Percentiles rank a stretch among this genome's conserved stretches.
Evolutionary conservation across 345 rosid species (phyloP).

Genomic region (Moricandia arvensis): DNA sequence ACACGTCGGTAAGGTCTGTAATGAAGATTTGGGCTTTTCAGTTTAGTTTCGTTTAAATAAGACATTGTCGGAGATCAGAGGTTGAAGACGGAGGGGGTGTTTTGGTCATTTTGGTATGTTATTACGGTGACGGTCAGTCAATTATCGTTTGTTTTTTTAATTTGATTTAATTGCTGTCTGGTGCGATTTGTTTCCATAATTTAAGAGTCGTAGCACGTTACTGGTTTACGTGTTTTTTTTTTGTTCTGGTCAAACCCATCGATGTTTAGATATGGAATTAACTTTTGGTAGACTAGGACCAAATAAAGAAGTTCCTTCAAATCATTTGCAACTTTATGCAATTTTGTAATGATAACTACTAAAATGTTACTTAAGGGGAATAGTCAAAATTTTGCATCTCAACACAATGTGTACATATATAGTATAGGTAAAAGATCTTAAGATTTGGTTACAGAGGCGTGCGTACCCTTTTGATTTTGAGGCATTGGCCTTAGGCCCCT

Average conservation of each 20-base stretch:
- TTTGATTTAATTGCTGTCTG: slow-evolving; percentile 6
- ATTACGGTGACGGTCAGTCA: not conserved
- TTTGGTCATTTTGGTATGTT: not conserved
- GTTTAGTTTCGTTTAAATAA: slow-evolving; percentile 18
- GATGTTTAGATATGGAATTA: not conserved
- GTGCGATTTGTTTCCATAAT: not conserved
- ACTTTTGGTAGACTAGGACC: not conserved
- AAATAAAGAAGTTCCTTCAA: not conserved
- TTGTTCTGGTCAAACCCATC: slow-evolving; percentile 12
- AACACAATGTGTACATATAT: not conserved
- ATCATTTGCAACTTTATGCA: not conserved
- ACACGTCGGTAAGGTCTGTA: slow-evolving; percentile 1
- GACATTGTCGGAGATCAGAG: not conserved
- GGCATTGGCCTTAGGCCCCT: too few relatives aligned
- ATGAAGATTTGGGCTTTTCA: slow-evolving; percentile 22
- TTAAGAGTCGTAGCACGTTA: not conserved
- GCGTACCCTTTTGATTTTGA: too few relatives aligned
- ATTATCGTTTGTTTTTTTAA: not conserved
- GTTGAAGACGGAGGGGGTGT: slow-evolving; percentile 20
- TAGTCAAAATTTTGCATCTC: not conserved
- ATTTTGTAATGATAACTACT: not conserved
- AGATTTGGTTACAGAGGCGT: not conserved
- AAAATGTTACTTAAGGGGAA: not conserved
- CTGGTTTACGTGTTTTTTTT: not conserved
- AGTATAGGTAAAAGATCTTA: not conserved